Conservation (phyloP, 2,329 filamentous ascomycete genomes). For the Magnaporthiopsis incrustans region DNA sequence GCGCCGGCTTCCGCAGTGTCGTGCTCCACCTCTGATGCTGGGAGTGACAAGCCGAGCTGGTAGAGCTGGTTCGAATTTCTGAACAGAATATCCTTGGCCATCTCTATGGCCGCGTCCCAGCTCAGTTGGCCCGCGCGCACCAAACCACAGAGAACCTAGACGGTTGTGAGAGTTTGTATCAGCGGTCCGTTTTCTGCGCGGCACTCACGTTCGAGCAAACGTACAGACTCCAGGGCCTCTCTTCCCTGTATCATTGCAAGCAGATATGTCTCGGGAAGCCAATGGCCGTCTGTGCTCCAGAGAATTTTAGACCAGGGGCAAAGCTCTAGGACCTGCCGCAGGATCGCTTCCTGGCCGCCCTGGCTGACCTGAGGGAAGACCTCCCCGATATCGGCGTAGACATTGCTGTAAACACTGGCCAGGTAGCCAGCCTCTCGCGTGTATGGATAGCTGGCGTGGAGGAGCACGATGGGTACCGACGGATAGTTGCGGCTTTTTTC, state of each 20-base stretch:
- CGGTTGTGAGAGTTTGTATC: constrained; percentile 5
- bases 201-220: constrained; percentile 12
- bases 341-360: constrained; percentile 62
- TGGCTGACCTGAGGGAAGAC: constrained; percentile 73
- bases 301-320: constrained; percentile 67
- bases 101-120: constrained; percentile 50
- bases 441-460: constrained; percentile 77
- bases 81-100: constrained; percentile 64
- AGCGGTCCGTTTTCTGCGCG: background rate
- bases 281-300: constrained; percentile 76
- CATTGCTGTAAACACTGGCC: constrained; percentile 68
- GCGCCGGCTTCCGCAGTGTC: background rate
- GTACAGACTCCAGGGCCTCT: constrained; percentile 58
- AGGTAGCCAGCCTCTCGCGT: constrained; percentile 72
- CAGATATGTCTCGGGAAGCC: constrained; percentile 70
- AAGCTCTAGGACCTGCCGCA: constrained; percentile 67
- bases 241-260: constrained; percentile 66
- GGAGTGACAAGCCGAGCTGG: constrained; percentile 42
- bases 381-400: constrained; percentile 75
- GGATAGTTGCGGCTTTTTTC: constrained; percentile 46
- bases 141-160: constrained; percentile 56
- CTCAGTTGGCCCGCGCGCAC: constrained; percentile 56
- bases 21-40: constrained; percentile 10
- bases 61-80: constrained; percentile 72
- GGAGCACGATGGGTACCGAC: constrained; percentile 63